Percentiles rank a stretch among this genome's conserved stretches.
Evolutionary conservation across 2,329 filamentous ascomycete genomes (phyloP).

Genomic region (Dothideomycetes sp.): DNA sequence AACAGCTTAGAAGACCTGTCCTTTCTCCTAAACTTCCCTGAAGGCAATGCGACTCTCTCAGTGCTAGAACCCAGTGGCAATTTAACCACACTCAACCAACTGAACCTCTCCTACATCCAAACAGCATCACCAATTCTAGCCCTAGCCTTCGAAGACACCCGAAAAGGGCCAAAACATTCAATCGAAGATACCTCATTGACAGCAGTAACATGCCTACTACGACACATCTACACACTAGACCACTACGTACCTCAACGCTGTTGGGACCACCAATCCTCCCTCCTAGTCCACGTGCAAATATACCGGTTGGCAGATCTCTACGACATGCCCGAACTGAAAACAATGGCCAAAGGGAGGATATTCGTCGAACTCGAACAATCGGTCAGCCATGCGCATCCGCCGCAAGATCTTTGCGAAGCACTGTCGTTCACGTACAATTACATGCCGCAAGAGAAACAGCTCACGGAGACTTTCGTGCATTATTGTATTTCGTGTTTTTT

Average conservation of each 20-base stretch:
- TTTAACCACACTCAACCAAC: conserved; percentile 27
- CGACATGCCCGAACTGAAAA: conserved; percentile 31
- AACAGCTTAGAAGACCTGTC: conserved; percentile 4
- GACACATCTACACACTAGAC: conserved; percentile 33
- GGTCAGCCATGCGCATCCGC: conserved; percentile 29
- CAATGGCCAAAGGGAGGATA: conserved; percentile 32
- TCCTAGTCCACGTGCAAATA: conserved; percentile 34
- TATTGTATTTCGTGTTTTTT: conserved; percentile 34
- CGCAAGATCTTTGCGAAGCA: conserved; percentile 31
- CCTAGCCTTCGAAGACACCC: conserved; percentile 31
- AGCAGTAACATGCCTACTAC: conserved; percentile 30
- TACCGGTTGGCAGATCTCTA: conserved; percentile 34
- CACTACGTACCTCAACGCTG: conserved; percentile 25
- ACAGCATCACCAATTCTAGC: conserved; percentile 32
- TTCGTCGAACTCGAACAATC: conserved; percentile 31
- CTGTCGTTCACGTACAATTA: conserved; percentile 28
- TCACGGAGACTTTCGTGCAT: conserved; percentile 33
- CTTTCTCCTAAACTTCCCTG: conserved; percentile 13
- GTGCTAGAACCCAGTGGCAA: conserved; percentile 25
- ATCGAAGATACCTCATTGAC: conserved; percentile 29
- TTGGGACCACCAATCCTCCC: conserved; percentile 21
- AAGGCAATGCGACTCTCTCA: conserved; percentile 25
- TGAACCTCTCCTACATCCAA: conserved; percentile 27
- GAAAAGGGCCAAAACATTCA: conserved; percentile 26
- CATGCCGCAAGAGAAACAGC: conserved; percentile 20